Conservation (phyloP, 768 basidiomycete genomes). For the Gloeostereum incarnatum region DNA sequence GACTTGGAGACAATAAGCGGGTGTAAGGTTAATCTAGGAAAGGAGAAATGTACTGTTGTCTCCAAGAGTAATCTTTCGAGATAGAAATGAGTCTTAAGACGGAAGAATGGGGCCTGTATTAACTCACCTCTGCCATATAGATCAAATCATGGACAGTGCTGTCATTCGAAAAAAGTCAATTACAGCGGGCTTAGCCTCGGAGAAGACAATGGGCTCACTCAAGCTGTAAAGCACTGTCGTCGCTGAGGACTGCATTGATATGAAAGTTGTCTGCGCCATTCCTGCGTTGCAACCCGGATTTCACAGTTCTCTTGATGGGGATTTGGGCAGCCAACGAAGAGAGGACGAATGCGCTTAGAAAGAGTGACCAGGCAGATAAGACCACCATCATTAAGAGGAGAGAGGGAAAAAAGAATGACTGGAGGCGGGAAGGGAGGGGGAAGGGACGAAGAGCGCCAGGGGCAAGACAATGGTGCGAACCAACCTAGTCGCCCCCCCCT, state of each 20-base stretch:
- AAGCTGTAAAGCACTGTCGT: conserved; percentile 28
- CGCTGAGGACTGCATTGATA: neutral
- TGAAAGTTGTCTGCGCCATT: neutral
- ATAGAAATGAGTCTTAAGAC: neutral
- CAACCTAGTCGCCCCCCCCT: too few relatives aligned
- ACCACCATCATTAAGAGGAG: conserved; percentile 30
- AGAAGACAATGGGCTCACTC: conserved; percentile 23
- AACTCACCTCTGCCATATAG: conserved; percentile 67
- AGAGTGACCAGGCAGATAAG: too few relatives aligned
- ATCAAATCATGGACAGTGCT: conserved; percentile 73
- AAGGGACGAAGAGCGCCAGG: too few relatives aligned
- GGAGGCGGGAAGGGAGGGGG: conserved; percentile 10
- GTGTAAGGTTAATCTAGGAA: conserved; percentile 4
- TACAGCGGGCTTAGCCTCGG: too few relatives aligned
- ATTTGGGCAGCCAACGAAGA: conserved; percentile 35
- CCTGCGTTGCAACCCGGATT: neutral
- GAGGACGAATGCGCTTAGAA: conserved; percentile 24
- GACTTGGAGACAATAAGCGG: conserved; percentile 25
- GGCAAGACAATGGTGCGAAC: too few relatives aligned
- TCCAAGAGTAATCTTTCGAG: conserved; percentile 54
- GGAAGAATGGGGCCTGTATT: conserved; percentile 6
- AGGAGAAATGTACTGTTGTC: conserved; percentile 36
- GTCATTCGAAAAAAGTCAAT: too few relatives aligned
- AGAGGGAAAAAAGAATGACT: conserved; percentile 14
- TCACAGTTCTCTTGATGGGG: conserved; percentile 32